Evolutionary conservation across 495 filamentous ascomycete species (phyloP).

Genomic region (Lepraria neglecta): DNA sequence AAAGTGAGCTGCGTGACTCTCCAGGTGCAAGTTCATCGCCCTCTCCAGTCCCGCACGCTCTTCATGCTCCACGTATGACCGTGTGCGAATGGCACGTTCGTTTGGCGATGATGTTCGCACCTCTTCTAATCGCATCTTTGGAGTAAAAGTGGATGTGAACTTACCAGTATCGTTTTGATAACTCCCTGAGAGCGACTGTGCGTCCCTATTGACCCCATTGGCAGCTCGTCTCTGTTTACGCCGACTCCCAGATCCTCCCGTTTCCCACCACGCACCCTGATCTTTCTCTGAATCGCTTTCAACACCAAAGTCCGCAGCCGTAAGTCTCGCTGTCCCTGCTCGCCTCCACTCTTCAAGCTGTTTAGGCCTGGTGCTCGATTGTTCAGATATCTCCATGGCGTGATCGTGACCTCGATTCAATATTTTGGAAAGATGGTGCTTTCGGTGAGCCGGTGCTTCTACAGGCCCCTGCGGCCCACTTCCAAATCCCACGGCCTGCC

Average conservation of each 20-base stretch:
- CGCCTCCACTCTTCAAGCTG: slow-evolving; percentile 56
- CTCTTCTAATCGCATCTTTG: background rate
- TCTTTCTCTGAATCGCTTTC: slow-evolving; percentile 35
- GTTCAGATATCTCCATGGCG: slow-evolving; percentile 38
- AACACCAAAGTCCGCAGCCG: slow-evolving; percentile 45
- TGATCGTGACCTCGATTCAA: slow-evolving; percentile 41
- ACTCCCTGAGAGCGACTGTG: slow-evolving; percentile 43
- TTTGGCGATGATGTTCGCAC: background rate
- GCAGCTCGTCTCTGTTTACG: slow-evolving; percentile 33
- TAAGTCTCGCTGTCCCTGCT: slow-evolving; percentile 45
- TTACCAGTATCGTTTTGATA: slow-evolving; percentile 48
- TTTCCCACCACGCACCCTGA: slow-evolving; percentile 51
- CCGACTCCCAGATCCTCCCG: slow-evolving; percentile 32
- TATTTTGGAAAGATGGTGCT: slow-evolving; percentile 39
- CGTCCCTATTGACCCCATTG: slow-evolving; percentile 20
- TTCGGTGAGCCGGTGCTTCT: slow-evolving; percentile 14
- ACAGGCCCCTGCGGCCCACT: slow-evolving; percentile 1
- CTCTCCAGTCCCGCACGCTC: slow-evolving; percentile 3
- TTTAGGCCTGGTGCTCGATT: slow-evolving; percentile 35
- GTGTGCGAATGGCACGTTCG: slow-evolving; percentile 1
- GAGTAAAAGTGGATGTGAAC: slow-evolving; percentile 18
- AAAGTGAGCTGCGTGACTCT: slow-evolving; percentile 13
- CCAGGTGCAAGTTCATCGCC: background rate
- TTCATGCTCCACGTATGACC: slow-evolving; percentile 19
- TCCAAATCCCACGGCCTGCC: slow-evolving; percentile 26